Conservation (phyloP, 2,329 filamentous ascomycete species). For the Acephala macrosclerotiorum region DNA sequence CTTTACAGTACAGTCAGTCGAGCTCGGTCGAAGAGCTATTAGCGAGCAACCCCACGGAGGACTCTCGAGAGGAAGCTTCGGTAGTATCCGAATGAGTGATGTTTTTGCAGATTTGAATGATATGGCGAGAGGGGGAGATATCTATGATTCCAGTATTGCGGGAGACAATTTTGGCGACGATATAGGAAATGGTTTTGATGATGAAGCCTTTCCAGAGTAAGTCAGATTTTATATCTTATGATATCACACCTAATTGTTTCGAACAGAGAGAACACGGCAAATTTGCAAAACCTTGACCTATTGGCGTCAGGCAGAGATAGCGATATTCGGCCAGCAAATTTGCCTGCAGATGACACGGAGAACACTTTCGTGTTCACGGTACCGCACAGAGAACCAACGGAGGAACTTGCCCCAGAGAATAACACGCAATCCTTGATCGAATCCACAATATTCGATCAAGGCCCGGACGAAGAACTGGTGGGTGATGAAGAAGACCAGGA, state of each 20-base stretch:
- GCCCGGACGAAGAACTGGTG: conserved; percentile 12
- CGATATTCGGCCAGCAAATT: conserved; percentile 38
- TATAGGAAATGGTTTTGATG: conserved; percentile 21
- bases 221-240: neutral
- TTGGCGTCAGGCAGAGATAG: conserved; percentile 38
- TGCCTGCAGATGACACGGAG: conserved; percentile 43
- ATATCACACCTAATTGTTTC: neutral
- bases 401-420: conserved; percentile 8
- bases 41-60: conserved; percentile 55
- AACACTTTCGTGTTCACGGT: conserved; percentile 44
- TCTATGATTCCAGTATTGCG: conserved; percentile 39
- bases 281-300: conserved; percentile 30
- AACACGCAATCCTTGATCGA: neutral
- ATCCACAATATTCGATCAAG: conserved; percentile 7
- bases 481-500: conserved; percentile 22
- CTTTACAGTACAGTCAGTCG: conserved; percentile 64
- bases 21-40: conserved; percentile 61
- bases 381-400: conserved; percentile 37
- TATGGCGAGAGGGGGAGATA: conserved; percentile 27
- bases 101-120: conserved; percentile 48
- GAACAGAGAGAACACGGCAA: conserved; percentile 37
- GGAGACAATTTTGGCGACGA: conserved; percentile 17
- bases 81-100: conserved; percentile 62
- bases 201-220: conserved; percentile 30
- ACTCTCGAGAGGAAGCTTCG: conserved; percentile 56